Conservation (phyloP, 2,329 filamentous ascomycete genomes). For the Phyllosticta citriasiana region DNA sequence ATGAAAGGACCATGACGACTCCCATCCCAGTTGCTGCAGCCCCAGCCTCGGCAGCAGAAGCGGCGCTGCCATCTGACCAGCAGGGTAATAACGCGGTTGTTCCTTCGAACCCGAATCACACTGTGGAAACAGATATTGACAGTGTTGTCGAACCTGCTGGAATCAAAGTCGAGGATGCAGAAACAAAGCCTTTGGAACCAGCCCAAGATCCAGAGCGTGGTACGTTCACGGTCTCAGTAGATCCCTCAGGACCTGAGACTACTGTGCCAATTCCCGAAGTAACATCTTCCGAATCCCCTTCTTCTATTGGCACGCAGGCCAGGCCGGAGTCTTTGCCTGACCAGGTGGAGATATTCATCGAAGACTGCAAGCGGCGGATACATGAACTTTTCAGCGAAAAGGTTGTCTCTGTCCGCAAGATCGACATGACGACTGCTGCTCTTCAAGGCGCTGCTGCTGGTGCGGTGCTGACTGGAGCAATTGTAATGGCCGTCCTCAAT, state of each 20-base stretch:
- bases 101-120: neutral
- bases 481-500: neutral
- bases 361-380: slow-evolving; percentile 11
- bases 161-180: slow-evolving; percentile 6
- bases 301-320: neutral
- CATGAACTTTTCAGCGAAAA: slow-evolving; percentile 34
- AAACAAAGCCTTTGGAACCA: neutral
- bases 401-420: slow-evolving; percentile 33
- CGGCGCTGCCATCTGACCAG: neutral
- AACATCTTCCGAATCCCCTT: neutral
- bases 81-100: neutral
- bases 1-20: slow-evolving; percentile 20
- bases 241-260: slow-evolving; percentile 1
- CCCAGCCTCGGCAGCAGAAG: neutral
- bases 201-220: neutral
- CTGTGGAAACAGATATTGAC: slow-evolving; percentile 17
- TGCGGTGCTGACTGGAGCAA: slow-evolving; percentile 20
- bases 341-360: neutral
- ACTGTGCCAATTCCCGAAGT: slow-evolving; percentile 6
- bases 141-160: slow-evolving; percentile 14
- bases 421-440: slow-evolving; percentile 36
- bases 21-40: neutral
- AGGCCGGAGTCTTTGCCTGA: neutral
- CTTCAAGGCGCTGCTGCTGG: slow-evolving; percentile 36
- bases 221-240: neutral